Base-by-base conservation (phyloP, 208 protist species). In the Crithidia sp. region DNA sequence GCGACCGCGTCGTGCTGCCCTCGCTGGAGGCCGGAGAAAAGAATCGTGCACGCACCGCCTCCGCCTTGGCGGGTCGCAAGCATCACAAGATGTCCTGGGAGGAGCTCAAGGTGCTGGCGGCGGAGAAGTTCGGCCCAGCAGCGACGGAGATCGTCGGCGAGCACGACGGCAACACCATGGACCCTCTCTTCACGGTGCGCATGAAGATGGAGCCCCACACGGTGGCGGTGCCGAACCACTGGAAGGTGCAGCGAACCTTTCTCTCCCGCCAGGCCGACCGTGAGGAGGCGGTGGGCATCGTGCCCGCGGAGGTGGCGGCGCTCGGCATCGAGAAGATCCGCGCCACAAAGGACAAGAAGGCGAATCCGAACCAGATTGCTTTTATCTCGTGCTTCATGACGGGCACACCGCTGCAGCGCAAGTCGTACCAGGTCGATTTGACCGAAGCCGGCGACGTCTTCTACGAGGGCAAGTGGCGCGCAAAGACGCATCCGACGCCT, bases 161-260 rank as follows among this genome's bases (percentile, higher is more conserved):
- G 68, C 97, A 98, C 78, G 99, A 99, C 79, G 94, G 97, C 45
- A 99, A 98, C 71, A 84, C 98, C 10, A 67, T 85, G 14, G 98
- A 99, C 82, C 98, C 99, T 7, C 67, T 89, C 59, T 93, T 99
- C 52, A 98, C 99, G 2, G 93, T 99, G 12, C 67, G 87, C 7
- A 77, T 99, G 53, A 99, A 99, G 83, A 77, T 96, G 56, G 86
- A 93, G 49, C 79, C 76, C 28, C 79, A 84, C 59, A 93, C 76
- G 43, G 96, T 99, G 16, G 93, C 98, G 8, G 99, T 99, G 67
- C 98, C 99, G n/a, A 76, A 82, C 39, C 99, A 99, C 88, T 99
- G 99, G 99, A 83, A 76, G 57, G 86, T 98, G 71, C 99, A 99
- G 81, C 91, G 98, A 37, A 97, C 99, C 53, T 99, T 99, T 77